Base-by-base conservation (phyloP, 371 early-diverging fungal species). In the Apophysomyces ossiformis region DNA sequence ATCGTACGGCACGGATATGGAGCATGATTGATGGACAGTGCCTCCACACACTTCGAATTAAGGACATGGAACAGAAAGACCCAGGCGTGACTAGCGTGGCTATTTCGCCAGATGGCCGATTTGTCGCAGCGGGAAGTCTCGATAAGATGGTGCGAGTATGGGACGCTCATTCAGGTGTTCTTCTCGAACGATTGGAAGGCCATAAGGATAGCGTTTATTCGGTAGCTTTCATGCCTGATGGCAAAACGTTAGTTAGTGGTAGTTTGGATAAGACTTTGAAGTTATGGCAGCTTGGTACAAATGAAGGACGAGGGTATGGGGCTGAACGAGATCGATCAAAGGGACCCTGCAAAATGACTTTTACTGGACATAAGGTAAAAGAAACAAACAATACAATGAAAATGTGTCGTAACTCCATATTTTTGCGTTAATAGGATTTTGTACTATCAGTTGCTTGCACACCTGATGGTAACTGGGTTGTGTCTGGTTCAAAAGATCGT, bases 161-260 rank as follows among this genome's bases (percentile, higher is more conserved):
- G 96, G 96, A 96, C 69, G 81, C 90, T n/a, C 74, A 85, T 32
- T 87, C 91, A 7, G 96, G 96, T 21, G 75, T 85, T 37, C 79
- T 93, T n/a, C 71, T 96, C 58, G 94, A 95, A 74, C 86, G 93
- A 54, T 82, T 98, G 67, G 94, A 95, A 67, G 97, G 97, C 0
- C 99, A 99, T 82, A 93, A 90, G 68, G 95, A 97, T 74, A 92
- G 94, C 61, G 97, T 99, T 8, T 95, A 96, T 69, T 91, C 93
- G 5, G 95, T 99, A 58, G 95, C 97, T 1, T 96, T 99, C 70
- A 89, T 95, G 50, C 92, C 96, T 5, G 96, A 98, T 78, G 98
- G 98, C 58, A 86, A 85, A 70, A 82, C 92, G 9, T 84, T 98
- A 13, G 90, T 97, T 18, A 94, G 95, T 50, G 99, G 98, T 21